Base-by-base conservation (phyloP, 2,329 filamentous ascomycete genomes). In the Achaetomium macrosporum region DNA sequence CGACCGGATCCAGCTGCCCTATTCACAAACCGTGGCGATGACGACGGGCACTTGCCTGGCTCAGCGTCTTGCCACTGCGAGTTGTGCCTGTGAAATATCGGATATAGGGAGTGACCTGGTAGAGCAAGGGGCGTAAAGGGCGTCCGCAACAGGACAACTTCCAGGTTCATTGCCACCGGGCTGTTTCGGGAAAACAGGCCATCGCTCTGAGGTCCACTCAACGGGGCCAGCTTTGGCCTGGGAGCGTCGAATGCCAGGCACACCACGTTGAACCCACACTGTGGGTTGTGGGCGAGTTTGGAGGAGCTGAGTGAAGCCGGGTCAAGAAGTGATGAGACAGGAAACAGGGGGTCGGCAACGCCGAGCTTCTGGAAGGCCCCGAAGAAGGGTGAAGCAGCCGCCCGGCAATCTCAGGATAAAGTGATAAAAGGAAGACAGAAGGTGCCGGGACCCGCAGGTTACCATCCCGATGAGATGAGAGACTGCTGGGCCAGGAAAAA, bases 321-420 rank as follows among this genome's bases (percentile, higher is more conserved):
- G 29, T 16, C 20, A 13, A 35, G 54, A 40, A 51, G 43, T 29
- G 36, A 47, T 47, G 37, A 53, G 50, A 33, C 17, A 54, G 47
- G 43, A 29, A 45, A 47, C 12, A 20, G 19, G 9, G 50, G 54
- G 46, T 58, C 57, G n/a, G 35, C 25, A 29, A 30, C 30, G 55
- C 54, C 48, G 46, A 49, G 33, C 43, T 61, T 62, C 59, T 60
- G 47, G 59, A 62, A 60, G 54, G 35, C 40, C 51, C 42, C 16
- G 42, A 52, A 51, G 53, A 59, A 58, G 42, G n/a, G 15, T 16
- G 17, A 16, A 2, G 50, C 30, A 39, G 33, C 47, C 20, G 17
- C 42, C 25, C 19, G 41, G 44, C 42, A 57, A 57, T 56, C 48
- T 57, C 40, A 41, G 53, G 53, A 51, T 59, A 58, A 62, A 58